Base-by-base conservation (phyloP, 2,329 filamentous ascomycete genomes). In the Aschersonia sp. region DNA sequence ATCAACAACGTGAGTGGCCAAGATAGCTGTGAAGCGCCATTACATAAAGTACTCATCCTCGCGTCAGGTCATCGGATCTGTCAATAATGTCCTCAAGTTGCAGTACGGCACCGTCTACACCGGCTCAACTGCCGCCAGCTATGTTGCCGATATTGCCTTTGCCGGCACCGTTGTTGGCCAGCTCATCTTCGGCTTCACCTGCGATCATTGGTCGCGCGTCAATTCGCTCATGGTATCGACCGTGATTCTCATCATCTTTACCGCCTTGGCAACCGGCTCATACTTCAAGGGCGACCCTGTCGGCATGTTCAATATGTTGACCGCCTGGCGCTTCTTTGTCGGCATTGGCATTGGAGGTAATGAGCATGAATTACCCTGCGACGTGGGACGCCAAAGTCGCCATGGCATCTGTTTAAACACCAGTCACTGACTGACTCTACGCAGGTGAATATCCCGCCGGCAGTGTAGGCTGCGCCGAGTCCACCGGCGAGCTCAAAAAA, bases 121-220 rank as follows among this genome's bases (percentile, higher is more conserved):
- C n/a, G 66, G 69, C 2, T 91, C 85, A 0, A 69, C 71, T 0
- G 83, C 87, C 2, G 78, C 80, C 54, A 77, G 77, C 56, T 88
- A 92, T 57, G 82, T 95, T 49, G 73, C 80, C 29, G 81, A 83
- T 51, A 92, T 95, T 57, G 84, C 86, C 5, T 95, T 94, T 58
- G 89, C 82, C 0, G 89, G 89, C 10, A 94, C 86, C 40, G 85
- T 94, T 4, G 68, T 92, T 1, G 88, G 88, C 3, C 85, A 89
- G 69, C 71, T 94, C 5, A 60, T 82, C 44, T 94, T 95, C 56
- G 89, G 89, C 30, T 87, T 82, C 56, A 77, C 85, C 6, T 82
- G 82, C 48, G 89, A 96, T 60, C 80, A 85, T 62, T 94, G 81
- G 75, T 92, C 86, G 6, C 80, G 89, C 30, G 89, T 84, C 57